phyloP scores from a whole-genome alignment of 2,329 filamentous ascomycete species.

The Graphiopsis chlorocephala region DNA sequence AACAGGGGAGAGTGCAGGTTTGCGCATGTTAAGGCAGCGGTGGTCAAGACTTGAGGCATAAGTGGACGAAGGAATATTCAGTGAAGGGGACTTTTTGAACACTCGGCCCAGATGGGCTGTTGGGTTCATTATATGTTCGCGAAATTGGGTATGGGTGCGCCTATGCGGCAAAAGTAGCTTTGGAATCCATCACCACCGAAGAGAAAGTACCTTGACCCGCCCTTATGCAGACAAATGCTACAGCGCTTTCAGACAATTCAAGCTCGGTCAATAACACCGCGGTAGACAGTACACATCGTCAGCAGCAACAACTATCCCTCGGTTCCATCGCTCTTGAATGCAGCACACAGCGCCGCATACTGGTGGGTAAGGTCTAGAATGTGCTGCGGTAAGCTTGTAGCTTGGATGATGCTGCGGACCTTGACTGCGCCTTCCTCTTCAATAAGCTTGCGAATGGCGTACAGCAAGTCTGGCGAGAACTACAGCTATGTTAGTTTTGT shows the following conservation, averaged over 20 bases:
- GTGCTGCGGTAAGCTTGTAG: constrained; percentile 86
- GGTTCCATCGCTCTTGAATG: constrained; percentile 90
- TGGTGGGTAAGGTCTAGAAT: constrained; percentile 94
- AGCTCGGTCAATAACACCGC: background rate
- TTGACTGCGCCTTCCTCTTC: constrained; percentile 98
- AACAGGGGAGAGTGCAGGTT: constrained; percentile 27
- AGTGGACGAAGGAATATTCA: no score
- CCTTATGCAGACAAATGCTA: background rate
- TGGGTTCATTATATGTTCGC: constrained; percentile 5
- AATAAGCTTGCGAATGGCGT: constrained; percentile 85
- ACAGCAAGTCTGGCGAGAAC: constrained; percentile 90
- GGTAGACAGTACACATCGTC: background rate
- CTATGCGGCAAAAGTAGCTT: background rate
- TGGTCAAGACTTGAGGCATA: background rate
- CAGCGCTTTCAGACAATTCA: background rate
- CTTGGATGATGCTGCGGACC: constrained; percentile 93
- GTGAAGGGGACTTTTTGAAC: background rate
- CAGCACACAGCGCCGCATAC: constrained; percentile 90
- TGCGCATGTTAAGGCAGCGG: constrained; percentile 26
- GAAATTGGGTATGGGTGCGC: background rate
- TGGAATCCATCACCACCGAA: background rate
- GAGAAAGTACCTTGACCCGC: background rate
- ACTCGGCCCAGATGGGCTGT: background rate
- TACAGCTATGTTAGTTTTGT: constrained; percentile 31
- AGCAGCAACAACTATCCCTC: constrained; percentile 47